Evolutionary conservation across 2,329 filamentous ascomycete genomes (phyloP).

Genomic region (Aureobasidium sp.): DNA sequence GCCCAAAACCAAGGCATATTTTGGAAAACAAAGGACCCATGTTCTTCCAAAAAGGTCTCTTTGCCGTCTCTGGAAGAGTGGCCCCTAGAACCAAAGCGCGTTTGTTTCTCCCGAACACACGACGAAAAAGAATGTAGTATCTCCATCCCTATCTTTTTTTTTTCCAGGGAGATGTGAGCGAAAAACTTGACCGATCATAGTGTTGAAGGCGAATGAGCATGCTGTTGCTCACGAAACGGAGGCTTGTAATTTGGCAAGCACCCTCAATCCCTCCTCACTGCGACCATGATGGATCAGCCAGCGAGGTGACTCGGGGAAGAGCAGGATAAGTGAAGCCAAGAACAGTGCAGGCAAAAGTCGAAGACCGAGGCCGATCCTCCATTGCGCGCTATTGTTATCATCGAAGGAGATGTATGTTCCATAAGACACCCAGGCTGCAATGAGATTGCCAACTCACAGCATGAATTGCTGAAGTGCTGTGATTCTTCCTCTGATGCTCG

Average conservation of each 20-base stretch:
- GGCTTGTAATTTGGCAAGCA: constrained; percentile 20
- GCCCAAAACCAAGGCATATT: constrained; percentile 20
- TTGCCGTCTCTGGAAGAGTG: constrained; percentile 64
- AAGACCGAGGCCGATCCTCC: constrained; percentile 20
- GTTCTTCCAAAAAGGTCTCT: constrained; percentile 29
- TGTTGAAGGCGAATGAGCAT: constrained; percentile 25
- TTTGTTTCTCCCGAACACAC: constrained; percentile 22
- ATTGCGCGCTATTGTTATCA: constrained; percentile 19
- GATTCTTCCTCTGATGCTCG: constrained; percentile 20
- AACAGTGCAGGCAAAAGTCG: constrained; percentile 20
- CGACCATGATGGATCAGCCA: constrained; percentile 36
- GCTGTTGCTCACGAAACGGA: constrained; percentile 20
- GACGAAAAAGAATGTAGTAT: constrained; percentile 24
- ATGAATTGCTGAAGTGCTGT: constrained; percentile 21
- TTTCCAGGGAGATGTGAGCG: constrained; percentile 20
- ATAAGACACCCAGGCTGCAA: constrained; percentile 38
- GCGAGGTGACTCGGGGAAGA: constrained; percentile 39
- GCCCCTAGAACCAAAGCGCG: constrained; percentile 46
- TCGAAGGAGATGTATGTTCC: constrained; percentile 19
- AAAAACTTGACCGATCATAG: constrained; percentile 27
- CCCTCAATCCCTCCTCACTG: constrained; percentile 29
- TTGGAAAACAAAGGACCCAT: constrained; percentile 23
- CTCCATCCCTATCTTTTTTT: constrained; percentile 21
- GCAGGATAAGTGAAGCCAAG: constrained; percentile 20
- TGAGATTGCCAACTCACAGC: constrained; percentile 62